Conservation (phyloP, 2,329 filamentous ascomycete species). For the Sporothrix globosa region DNA sequence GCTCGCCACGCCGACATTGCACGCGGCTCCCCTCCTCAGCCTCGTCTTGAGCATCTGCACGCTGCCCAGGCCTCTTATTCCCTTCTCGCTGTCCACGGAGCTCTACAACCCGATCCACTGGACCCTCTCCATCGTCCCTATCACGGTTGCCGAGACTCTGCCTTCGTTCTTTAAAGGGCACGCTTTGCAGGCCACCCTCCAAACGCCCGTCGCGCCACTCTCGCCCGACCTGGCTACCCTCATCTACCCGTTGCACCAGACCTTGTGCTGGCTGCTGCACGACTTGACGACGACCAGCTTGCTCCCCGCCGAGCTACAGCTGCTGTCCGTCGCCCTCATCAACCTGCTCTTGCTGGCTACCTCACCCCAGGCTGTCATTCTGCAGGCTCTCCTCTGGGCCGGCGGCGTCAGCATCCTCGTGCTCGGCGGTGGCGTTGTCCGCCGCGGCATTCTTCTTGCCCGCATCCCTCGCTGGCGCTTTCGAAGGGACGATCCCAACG, state of each 20-base stretch:
- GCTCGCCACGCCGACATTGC: slow-evolving; percentile 67
- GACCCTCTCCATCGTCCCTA: slow-evolving; percentile 71
- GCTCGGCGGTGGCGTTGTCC: slow-evolving; percentile 71
- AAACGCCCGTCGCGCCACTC: not conserved
- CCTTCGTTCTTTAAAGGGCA: slow-evolving; percentile 31
- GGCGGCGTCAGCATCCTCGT: slow-evolving; percentile 78
- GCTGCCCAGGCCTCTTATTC: slow-evolving; percentile 73
- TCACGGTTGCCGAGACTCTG: slow-evolving; percentile 54
- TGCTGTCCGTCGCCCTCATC: slow-evolving; percentile 80
- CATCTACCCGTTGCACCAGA: slow-evolving; percentile 82
- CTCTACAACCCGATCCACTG: slow-evolving; percentile 74
- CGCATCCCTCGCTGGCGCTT: slow-evolving; percentile 92
- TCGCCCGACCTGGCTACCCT: slow-evolving; percentile 41
- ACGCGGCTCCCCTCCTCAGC: slow-evolving; percentile 54
- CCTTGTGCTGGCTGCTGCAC: slow-evolving; percentile 71
- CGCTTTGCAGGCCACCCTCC: not conserved
- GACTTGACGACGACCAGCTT: slow-evolving; percentile 88
- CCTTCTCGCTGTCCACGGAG: slow-evolving; percentile 59
- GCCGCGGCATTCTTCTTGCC: slow-evolving; percentile 82
- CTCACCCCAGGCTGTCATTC: slow-evolving; percentile 81
- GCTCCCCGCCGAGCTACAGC: slow-evolving; percentile 81
- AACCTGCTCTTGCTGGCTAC: slow-evolving; percentile 76
- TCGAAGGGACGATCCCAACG: slow-evolving; percentile 54
- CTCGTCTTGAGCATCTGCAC: slow-evolving; percentile 79
- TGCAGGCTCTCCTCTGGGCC: slow-evolving; percentile 83